Percentiles rank a stretch among this genome's conserved stretches.
These are phyloP conservation scores for Fibroporia radiculosa DNA, from an alignment of 768 basidiomycete genomes.

Conservation along the genomic window DNA sequence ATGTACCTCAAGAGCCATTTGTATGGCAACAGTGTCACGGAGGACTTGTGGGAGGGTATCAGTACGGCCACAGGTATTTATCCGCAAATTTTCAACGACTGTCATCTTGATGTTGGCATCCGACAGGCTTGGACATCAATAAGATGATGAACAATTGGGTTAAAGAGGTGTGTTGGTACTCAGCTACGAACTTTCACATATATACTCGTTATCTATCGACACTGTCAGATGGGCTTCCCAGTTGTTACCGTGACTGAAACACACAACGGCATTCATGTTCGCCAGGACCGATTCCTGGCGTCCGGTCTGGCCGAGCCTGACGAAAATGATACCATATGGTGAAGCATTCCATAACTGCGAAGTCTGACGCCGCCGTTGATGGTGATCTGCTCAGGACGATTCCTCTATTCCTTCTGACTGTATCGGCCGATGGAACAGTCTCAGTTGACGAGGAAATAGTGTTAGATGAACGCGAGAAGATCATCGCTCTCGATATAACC, in stretches of 20 bases:
- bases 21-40: constrained; percentile 78
- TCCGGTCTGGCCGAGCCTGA: constrained; percentile 70
- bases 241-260: constrained; percentile 81
- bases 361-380: too few species aligned
- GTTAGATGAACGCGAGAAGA: constrained; percentile 60
- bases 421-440: constrained; percentile 48
- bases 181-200: neutral
- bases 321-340: constrained; percentile 89
- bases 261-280: constrained; percentile 60
- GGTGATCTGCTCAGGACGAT: too few species aligned
- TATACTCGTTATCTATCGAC: neutral
- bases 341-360: too few species aligned
- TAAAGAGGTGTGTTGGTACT: constrained; percentile 42
- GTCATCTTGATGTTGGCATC: neutral
- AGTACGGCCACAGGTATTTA: constrained; percentile 54
- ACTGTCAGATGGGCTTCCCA: constrained; percentile 67
- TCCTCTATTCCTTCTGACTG: constrained; percentile 67
- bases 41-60: constrained; percentile 85
- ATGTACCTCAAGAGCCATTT: constrained; percentile 86
- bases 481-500: constrained; percentile 66
- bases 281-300: constrained; percentile 92
- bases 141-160: constrained; percentile 91
- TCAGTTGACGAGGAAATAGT: constrained; percentile 54
- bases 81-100: too few species aligned
- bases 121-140: constrained; percentile 56